Evolutionary conservation across 148 eudicot species (phyloP), one percentile per base, ranked within the genome.

Genomic region (Linanthus parryae): DNA sequence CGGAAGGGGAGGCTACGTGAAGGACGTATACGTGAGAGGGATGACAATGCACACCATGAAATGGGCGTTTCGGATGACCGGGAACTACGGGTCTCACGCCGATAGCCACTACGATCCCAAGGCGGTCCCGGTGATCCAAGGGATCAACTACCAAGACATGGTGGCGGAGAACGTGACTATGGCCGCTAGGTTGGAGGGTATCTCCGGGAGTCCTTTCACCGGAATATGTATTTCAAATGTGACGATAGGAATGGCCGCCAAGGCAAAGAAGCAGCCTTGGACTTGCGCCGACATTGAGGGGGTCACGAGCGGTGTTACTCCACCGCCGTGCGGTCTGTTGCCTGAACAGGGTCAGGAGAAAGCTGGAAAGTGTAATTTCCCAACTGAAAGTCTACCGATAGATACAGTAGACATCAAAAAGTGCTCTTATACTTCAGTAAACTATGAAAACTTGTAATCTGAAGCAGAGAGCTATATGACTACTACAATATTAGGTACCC

Each of bases 1-100:
- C 1, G 97, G 97, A 4, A 59, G 97, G 23, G 97, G 95, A 30
- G 95, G 88, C 3, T 90, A 54, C 49, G 97, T 90, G 23, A 90
- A 76, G 23, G 65, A 52, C 40, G 34, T 52, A 21, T 77, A 57
- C n/a, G 74, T 68, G 0, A 64, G 48, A 28, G 63, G 71, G n/a
- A 72, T 76, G 81, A 64, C 40, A 11, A 2, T 76, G 39, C 77
- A 76, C 16, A 76, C 77, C 44, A 76, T 76, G 81, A 72, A 76
- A 52, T 64, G 68, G 74, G 81, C 37, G 4, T 76, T 76, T 21
- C 64, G 74, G 81, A 72, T 76, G 51, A 76, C 74, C 2, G 81
- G 81, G 27, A 68, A 72, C 28, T 76, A 76, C 11, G 73, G 77
- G 0, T 54, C 63, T 7, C 77, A 73, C 27, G 55, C 77, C 0